Percentiles rank a stretch among this genome's conserved stretches.
Evolutionary conservation across 106 monocot species (phyloP).

Genomic region (Iris macrosiphon): DNA sequence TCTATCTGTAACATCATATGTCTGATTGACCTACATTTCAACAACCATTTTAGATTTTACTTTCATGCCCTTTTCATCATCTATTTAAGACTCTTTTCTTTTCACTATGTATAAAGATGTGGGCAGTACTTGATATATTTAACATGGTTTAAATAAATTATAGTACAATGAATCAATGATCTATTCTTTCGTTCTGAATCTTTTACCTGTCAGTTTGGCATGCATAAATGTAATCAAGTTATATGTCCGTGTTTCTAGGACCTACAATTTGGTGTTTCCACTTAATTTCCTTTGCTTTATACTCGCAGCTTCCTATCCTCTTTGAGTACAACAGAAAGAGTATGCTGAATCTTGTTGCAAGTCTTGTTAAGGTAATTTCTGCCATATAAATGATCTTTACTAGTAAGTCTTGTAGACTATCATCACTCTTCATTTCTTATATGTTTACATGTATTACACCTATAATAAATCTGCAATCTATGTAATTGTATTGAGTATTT

Average conservation of each 20-base stretch:
- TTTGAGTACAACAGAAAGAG: slow-evolving; percentile 85
- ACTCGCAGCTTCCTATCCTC: slow-evolving; percentile 61
- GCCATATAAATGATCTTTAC: background rate
- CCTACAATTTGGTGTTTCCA: background rate
- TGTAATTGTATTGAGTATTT: no score
- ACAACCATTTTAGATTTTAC: no score
- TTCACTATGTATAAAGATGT: no score
- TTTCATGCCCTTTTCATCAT: no score
- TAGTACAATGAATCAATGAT: background rate
- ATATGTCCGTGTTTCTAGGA: background rate
- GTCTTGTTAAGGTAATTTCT: slow-evolving; percentile 69
- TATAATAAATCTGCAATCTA: no score
- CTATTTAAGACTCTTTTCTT: no score
- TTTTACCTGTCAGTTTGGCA: no score
- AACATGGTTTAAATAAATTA: background rate
- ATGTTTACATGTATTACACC: background rate
- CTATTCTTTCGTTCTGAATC: no score
- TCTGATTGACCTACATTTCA: no score
- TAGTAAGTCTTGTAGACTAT: background rate
- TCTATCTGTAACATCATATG: no score
- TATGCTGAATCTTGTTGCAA: slow-evolving; percentile 89
- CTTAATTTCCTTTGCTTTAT: slow-evolving; percentile 1
- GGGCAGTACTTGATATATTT: background rate
- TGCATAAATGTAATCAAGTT: background rate
- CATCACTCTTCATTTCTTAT: background rate